These are phyloP conservation scores for Iris macrosiphon DNA, from an alignment of 106 monocot species.

Conservation along the genomic window DNA sequence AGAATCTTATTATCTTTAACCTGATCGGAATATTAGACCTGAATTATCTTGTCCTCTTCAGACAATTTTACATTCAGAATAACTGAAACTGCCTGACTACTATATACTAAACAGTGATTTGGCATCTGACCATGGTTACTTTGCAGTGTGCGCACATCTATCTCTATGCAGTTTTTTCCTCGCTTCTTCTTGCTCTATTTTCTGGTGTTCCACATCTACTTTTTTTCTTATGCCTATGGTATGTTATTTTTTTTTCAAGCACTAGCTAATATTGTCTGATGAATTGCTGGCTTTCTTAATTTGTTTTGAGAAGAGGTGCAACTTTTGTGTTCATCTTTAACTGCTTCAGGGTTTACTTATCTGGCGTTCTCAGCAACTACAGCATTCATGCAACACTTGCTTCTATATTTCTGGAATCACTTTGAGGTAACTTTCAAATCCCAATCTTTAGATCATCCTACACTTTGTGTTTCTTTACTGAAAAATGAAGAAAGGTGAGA, in stretches of 20 bases:
- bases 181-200: slow-evolving; percentile 93
- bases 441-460: no score
- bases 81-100: no score
- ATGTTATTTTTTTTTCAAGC: slow-evolving; percentile 2
- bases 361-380: slow-evolving; percentile 82
- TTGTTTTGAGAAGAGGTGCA: background rate
- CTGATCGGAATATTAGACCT: no score
- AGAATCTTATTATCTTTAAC: no score
- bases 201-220: slow-evolving; percentile 84
- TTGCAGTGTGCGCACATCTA: slow-evolving; percentile 88
- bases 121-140: slow-evolving; percentile 12
- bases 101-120: no score
- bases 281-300: background rate
- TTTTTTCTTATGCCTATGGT: slow-evolving; percentile 93
- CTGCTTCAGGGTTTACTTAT: slow-evolving; percentile 67
- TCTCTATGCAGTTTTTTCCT: slow-evolving; percentile 95
- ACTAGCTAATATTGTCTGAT: no score
- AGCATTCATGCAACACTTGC: slow-evolving; percentile 94
- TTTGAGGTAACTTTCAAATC: slow-evolving; percentile 97
- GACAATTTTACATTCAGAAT: no score
- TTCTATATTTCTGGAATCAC: slow-evolving; percentile 91
- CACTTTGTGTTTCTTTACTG: no score
- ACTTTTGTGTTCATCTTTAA: background rate
- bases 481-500: no score
- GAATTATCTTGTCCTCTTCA: no score